These are phyloP conservation scores for Calonectria pseudoturangicola DNA, from an alignment of 2,329 filamentous ascomycete genomes.

Conservation along the genomic window DNA sequence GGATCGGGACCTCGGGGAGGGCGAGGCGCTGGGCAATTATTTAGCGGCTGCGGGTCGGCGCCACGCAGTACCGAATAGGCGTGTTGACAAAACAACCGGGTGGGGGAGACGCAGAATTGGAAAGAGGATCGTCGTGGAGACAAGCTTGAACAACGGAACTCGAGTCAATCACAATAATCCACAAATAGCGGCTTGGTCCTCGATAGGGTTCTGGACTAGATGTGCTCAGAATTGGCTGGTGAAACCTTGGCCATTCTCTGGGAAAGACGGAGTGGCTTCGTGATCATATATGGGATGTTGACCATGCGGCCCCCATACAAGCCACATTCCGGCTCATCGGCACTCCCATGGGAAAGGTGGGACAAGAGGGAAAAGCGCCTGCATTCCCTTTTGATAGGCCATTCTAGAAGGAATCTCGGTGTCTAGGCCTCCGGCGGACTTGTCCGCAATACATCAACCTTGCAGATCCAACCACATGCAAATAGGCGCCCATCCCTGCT, in stretches of 20 bases:
- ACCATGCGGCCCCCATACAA: neutral
- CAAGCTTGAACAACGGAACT: neutral
- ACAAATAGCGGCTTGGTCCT: neutral
- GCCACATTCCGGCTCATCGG: conserved; percentile 32
- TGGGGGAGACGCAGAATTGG: neutral
- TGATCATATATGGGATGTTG: conserved; percentile 10
- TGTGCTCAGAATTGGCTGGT: neutral
- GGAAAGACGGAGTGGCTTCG: neutral
- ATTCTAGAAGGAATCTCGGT: neutral
- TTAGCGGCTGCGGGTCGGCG: conserved; percentile 12
- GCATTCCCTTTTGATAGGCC: neutral
- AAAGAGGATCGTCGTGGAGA: neutral
- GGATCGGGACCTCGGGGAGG: neutral
- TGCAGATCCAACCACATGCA: neutral
- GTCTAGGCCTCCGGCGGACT: neutral
- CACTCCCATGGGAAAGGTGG: neutral
- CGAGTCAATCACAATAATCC: neutral
- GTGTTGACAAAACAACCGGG: neutral
- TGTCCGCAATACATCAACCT: neutral
- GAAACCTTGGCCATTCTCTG: neutral
- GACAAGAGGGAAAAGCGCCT: neutral
- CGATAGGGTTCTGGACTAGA: neutral
- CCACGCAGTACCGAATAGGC: conserved; percentile 1
- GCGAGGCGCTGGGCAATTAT: neutral
- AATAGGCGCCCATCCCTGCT: neutral